These are phyloP conservation scores for Russula sp. DNA, from an alignment of 768 basidiomycete genomes.

Conservation along the genomic window DNA sequence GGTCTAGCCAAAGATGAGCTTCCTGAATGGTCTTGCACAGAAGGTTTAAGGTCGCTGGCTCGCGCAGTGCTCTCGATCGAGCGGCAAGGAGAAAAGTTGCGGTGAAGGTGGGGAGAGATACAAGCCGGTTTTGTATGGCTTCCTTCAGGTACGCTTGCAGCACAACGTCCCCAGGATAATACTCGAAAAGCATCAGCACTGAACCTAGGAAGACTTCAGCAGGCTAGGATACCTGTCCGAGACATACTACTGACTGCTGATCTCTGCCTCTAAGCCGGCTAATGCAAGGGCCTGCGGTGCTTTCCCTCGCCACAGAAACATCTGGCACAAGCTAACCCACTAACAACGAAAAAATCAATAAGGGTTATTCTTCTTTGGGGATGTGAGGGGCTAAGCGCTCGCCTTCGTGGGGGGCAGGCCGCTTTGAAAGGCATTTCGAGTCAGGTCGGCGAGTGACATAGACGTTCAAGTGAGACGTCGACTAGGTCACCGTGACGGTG, in stretches of 20 bases:
- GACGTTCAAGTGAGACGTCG: background rate
- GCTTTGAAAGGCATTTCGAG: conserved; percentile 66
- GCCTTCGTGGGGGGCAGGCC: conserved; percentile 62
- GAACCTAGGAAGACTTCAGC: conserved; percentile 42
- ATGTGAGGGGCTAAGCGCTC: conserved; percentile 22
- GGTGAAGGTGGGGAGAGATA: conserved; percentile 55
- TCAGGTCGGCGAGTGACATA: conserved; percentile 66
- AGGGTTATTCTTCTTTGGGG: background rate
- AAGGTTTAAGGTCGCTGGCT: conserved; percentile 58
- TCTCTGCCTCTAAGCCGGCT: conserved; percentile 40
- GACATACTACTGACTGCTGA: conserved; percentile 47
- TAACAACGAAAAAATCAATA: conserved; percentile 26
- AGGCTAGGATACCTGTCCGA: background rate
- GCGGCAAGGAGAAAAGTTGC: conserved; percentile 60
- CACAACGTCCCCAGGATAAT: conserved; percentile 61
- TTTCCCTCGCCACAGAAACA: conserved; percentile 45
- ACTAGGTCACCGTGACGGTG: background rate
- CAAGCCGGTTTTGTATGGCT: conserved; percentile 48
- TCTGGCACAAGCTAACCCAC: conserved; percentile 63
- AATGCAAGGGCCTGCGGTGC: conserved; percentile 28
- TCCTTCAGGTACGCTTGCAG: conserved; percentile 59
- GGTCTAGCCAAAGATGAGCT: conserved; percentile 51
- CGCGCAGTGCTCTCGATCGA: conserved; percentile 55
- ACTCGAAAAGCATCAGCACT: conserved; percentile 55
- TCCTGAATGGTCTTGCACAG: conserved; percentile 62